Base-by-base conservation (phyloP, 2,329 filamentous ascomycete species). In the Sclerotinia glacialis region DNA sequence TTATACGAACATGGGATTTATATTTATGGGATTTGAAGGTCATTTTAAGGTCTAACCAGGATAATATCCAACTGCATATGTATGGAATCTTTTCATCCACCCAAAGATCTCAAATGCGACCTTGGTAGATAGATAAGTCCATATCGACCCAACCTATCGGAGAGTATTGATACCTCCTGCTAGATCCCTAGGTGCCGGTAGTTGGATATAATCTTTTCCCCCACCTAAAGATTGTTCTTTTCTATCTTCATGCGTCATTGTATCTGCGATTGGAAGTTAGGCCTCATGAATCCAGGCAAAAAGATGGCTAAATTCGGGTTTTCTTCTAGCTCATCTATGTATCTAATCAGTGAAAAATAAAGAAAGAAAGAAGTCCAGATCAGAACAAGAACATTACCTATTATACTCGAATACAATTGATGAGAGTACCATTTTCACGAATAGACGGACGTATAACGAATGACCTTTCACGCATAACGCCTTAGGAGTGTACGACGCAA, bases 11-110 rank as follows among this genome's bases (percentile, higher is more conserved):
- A 40, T 40, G 37, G 37, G 12, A 40, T 40, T 40, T 40, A 4
- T 14, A 40, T 40, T 40, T 5, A 47, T 47, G 21, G 46, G 46
- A 47, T 47, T 23, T 23, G 5, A 47, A 47, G 46, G 46, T 47
- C 37, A 40, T 40, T 40, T 40, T 40, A 40, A 40, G 37, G 37
- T 47, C 12, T 26, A n/a, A 23, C 52, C 34, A 37, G 52, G 52
- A 54, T 54, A 7, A 37, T 54, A 37, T 54, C 52, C 52, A 54
- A 54, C 52, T 54, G 31, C 23, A 44, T 60, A 60, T 49, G 9
- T 31, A 54, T 53, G 18, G 28, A 34, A 21, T 34, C 28, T 46
- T 46, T 46, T 21, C 44, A n/a, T n/a, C 44, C 37, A 40, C 37
- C 37, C 37, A 14, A 14, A 40, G 37, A 40, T 40, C 2, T 5